Base-by-base conservation (phyloP, 148 eudicot species). In the Dysphania ambrosioides region DNA sequence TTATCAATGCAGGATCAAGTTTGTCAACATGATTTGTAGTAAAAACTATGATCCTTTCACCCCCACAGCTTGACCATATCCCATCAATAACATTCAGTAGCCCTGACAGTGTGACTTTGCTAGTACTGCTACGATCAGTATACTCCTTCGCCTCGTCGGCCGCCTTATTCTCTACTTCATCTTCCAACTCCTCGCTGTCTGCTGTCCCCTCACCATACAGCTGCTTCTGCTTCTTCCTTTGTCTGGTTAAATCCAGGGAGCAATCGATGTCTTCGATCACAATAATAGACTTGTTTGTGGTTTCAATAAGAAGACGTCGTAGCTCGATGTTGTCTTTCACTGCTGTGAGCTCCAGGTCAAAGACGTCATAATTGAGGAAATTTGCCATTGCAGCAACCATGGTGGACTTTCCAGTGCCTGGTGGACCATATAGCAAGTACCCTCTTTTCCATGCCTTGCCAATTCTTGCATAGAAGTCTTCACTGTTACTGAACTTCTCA, bases 391-490 rank as follows among this genome's bases (percentile, higher is more conserved):
- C 87, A 0, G 91, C 84, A 23, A 86, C 86, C 86, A 88, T 79
- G 16, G 87, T 86, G 4, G 90, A 87, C 55, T 87, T 87, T 18
- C 90, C 89, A 0, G 86, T 87, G 12, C 89, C 89, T 0, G 87
- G 89, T 5, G 87, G 87, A 18, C 89, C 89, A 56, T 79, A 78
- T 1, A 86, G 65, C 27, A 86, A 72, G 24, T 85, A 85, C 56
- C 88, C 87, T 75, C 88, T 51, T 80, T 87, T 87, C 87, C 88
- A 88, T 1, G 91, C 86, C 55, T 83, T 85, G 8, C 91, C 89
- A 16, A 81, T 82, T 59, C 83, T 75, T 10, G 81, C 82, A 44
- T 88, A 88, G 38, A 72, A 86, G 30, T 86, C 88, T 67, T 85
- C 83, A 35, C 92, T 86, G 49, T 66, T 71, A 3, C 80, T 83